Evolutionary conservation across 225 moss, liverwort and hornwort genomes (phyloP), one percentile per base, ranked within the genome.

Genomic region (Polytrichum formosum): DNA sequence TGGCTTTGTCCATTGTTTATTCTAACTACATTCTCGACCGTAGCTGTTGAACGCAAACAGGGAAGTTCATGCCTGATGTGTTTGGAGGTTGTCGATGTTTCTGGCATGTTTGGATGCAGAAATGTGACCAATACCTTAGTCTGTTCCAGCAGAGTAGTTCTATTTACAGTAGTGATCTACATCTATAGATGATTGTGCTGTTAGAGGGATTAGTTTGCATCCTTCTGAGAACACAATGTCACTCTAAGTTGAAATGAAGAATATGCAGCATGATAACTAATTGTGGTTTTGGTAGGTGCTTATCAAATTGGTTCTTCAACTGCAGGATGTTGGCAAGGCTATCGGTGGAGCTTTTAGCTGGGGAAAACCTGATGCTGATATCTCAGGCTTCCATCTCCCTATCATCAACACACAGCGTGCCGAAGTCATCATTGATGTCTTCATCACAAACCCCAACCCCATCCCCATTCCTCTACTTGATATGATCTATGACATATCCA

Each of bases 401-500:
- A 80, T 85, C n/a, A 74, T 96, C 54, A 88, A 71, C 70, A 86
- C 85, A 72, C 78, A 88, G 60, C 81, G 79, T 1, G 91, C 88
- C 5, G 86, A 90, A 61, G 56, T 96, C 56, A 56, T 96, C 55
- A 83, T 96, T 6, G 85, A 88, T 6, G 90, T 96, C 55, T 81
- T 85, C 64, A 90, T 96, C 77, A 90, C 77, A 31, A 96, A 96
- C 23, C 95, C 95, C 0, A 93, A 93, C 63, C 95, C 93, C 0
- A 69, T 96, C 7, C 95, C 95, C 2, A 91, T 96, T 64, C 95
- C 95, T 21, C 83, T 96, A 46, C 82, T 93, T 62, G 91, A 96
- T 26, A 93, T 96, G 79, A 61, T 88, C 53, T 96, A 96, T 53
- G 73, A 84, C 2, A 82, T 96, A 55, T 77, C 84, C 72, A 93